Evolutionary conservation across 768 basidiomycete genomes (phyloP).

Genomic region (Kwoniella europaea): DNA sequence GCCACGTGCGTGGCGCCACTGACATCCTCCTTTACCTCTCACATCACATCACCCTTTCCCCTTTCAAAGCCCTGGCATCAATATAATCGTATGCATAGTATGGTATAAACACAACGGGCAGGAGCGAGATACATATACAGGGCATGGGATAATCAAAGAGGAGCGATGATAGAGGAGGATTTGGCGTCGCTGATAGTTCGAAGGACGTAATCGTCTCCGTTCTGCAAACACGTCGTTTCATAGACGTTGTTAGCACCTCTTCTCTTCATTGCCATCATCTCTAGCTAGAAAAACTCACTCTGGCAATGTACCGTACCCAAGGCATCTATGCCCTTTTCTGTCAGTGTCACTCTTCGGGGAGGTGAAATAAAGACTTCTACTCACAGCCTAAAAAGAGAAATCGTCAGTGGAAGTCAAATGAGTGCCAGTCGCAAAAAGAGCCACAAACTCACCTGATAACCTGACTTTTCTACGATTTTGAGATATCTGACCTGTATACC

Average conservation of each 20-base stretch:
- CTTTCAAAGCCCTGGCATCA: background rate
- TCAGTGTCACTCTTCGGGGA: no score
- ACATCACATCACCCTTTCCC: background rate
- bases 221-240: slow-evolving; percentile 30
- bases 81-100: slow-evolving; percentile 8
- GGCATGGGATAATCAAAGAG: slow-evolving; percentile 35
- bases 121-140: background rate
- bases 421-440: no score
- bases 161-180: slow-evolving; percentile 53
- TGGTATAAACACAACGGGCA: slow-evolving; percentile 6
- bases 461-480: slow-evolving; percentile 98
- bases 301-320: slow-evolving; percentile 93
- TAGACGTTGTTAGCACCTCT: background rate
- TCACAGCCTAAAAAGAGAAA: no score
- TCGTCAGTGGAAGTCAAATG: no score
- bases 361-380: no score
- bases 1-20: slow-evolving; percentile 12
- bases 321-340: slow-evolving; percentile 61
- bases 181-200: slow-evolving; percentile 57
- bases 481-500: slow-evolving; percentile 97
- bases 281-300: slow-evolving; percentile 52
- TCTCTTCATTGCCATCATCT: no score
- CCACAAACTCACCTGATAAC: slow-evolving; percentile 63
- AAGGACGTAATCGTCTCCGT: slow-evolving; percentile 60
- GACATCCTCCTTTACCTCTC: background rate